These are phyloP conservation scores for Trypanosoma lewisi DNA, from an alignment of 208 protist species.

Conservation along the genomic window DNA sequence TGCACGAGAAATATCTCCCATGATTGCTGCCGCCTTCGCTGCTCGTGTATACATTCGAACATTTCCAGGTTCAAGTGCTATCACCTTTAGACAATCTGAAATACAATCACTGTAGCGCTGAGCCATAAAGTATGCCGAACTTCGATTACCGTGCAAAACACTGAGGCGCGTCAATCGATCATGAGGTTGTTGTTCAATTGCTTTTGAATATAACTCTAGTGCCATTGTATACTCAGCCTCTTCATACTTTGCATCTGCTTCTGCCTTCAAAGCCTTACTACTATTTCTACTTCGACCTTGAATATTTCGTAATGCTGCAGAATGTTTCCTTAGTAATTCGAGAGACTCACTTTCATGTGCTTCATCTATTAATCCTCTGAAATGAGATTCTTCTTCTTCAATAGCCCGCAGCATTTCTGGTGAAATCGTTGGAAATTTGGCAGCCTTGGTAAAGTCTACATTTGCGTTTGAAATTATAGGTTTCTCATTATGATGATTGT, in stretches of 20 bases:
- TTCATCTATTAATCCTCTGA: conserved; percentile 16
- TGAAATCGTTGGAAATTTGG: conserved; percentile 7
- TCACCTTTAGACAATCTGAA: conserved; percentile 73
- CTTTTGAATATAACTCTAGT: conserved; percentile 83
- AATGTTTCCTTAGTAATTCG: conserved; percentile 25
- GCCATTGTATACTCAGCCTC: conserved; percentile 72
- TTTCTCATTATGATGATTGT: no score
- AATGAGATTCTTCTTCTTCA: conserved; percentile 36
- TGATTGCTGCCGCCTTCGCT: conserved; percentile 66
- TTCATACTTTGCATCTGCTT: conserved; percentile 89
- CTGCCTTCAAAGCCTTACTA: conserved; percentile 70
- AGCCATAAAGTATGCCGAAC: conserved; percentile 88
- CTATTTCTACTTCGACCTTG: conserved; percentile 20
- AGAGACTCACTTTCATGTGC: conserved; percentile 14
- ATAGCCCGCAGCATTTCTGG: conserved; percentile 28
- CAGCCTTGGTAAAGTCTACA: conserved; percentile 16
- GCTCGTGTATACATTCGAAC: conserved; percentile 72
- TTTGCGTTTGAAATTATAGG: background rate
- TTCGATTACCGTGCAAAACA: conserved; percentile 84
- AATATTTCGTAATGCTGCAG: conserved; percentile 6
- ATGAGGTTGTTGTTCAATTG: conserved; percentile 62
- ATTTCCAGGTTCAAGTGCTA: conserved; percentile 70
- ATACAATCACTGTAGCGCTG: conserved; percentile 78
- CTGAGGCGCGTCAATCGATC: conserved; percentile 60
- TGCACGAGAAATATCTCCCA: conserved; percentile 76